Evolutionary conservation across 2,329 filamentous ascomycete species (phyloP), one percentile per base, ranked within the genome.

Genomic region (Talaromyces rugulosus): DNA sequence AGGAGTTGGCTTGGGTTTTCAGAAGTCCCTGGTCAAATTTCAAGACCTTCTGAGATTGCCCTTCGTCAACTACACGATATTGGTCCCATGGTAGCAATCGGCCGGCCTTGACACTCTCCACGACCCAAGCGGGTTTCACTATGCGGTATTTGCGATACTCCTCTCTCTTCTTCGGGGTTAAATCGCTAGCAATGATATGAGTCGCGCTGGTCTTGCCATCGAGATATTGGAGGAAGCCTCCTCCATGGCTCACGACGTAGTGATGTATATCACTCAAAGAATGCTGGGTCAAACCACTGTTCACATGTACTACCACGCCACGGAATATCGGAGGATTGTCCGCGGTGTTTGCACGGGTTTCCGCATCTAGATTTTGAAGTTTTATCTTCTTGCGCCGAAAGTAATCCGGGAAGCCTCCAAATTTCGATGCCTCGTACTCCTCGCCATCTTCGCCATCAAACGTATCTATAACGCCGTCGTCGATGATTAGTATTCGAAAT

Each of bases 371-470:
- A 71, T 99, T 99, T 75, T 98, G 95, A 3, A 99, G 83, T 73
- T 99, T 99, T 75, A 96, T 87, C 82, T 96, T 97, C 81, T 99
- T 99, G 61, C 93, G 88, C 56, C 93, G 85, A 73, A 97, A 96
- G 75, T 98, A 99, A 71, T 98, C 94, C 28, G 82, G 78, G 70
- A 98, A 96, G 8, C 93, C 94, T 30, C 92, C 91, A 75, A 98
- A 99, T 58, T 85, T 86, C 65, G 92, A 97, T 1, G 83, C 86
- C 62, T 89, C 87, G 74, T 99, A 99, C 74, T 99, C 96, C 62
- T 98, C 94, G 62, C 95, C 94, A 28, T 85, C 84, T 73, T 97
- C 92, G 65, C 90, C 83, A 2, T 88, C 81, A 73, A 97, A 98
- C 2, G 82, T 84, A 76, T 96, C 79, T 81, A 67, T 47, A 61